Evolutionary conservation across 129 eudicot genomes (phyloP).

Genomic region (Silybum marianum): DNA sequence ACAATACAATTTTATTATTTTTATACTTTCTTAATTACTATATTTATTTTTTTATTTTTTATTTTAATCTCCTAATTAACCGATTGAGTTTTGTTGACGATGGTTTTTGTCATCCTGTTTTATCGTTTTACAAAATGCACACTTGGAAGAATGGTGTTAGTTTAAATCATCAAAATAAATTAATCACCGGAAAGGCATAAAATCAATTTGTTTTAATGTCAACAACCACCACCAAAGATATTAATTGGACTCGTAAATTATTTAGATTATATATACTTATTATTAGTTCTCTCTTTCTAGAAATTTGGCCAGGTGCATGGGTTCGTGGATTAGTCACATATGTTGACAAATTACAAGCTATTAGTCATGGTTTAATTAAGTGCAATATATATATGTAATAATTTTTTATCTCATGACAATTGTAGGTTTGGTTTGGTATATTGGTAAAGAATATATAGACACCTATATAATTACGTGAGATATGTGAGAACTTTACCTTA

Average conservation of each 20-base stretch:
- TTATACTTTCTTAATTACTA: no score
- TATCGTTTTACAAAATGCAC: background rate
- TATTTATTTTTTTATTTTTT: no score
- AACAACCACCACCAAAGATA: background rate
- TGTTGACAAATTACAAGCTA: background rate
- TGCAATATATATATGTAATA: no score
- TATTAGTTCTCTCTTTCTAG: background rate
- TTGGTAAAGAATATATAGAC: no score
- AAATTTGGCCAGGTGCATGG: background rate
- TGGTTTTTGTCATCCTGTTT: no score
- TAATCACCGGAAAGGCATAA: background rate
- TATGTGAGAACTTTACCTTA: no score
- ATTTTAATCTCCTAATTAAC: no score
- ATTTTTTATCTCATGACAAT: no score
- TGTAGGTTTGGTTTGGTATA: no score
- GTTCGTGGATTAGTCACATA: background rate
- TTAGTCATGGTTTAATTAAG: background rate
- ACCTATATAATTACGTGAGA: no score
- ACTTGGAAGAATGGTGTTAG: background rate
- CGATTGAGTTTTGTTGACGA: no score
- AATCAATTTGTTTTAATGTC: background rate
- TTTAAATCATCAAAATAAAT: background rate
- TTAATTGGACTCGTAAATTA: background rate
- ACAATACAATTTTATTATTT: no score
- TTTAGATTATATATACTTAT: background rate